Evolutionary conservation across 352 stramenopile species (phyloP), one percentile per base, ranked within the genome.

Genomic region (Pythium folliculosum): DNA sequence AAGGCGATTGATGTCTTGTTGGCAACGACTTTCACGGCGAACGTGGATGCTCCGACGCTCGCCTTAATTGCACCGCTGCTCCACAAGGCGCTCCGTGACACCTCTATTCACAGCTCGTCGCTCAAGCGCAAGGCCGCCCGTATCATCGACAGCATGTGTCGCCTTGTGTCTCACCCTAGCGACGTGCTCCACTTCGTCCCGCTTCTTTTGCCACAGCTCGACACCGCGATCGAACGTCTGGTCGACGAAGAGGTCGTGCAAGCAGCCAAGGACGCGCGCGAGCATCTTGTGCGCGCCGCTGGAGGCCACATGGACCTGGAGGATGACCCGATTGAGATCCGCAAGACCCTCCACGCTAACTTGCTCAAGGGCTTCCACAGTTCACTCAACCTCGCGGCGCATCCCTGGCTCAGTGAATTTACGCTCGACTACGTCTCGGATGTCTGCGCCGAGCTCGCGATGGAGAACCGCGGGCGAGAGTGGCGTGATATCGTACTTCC

Each of bases 141-240:
- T 66, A 99, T 99, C 71, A 99, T 99, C 77, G 95, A 99, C 87
- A 99, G 99, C 86, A 99, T 99, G 96, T 98, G 91, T 79, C 99
- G 99, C 89, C 87, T 99, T 44, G 98, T 99, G 69, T 96, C 99
- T 76, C 96, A 99, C 77, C 95, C 97, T 1, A 75, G 97, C 70
- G 95, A 99, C 76, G 97, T 96, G 10, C 95, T 97, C 80, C 89
- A 98, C 32, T 99, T 99, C 84, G 94, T 99, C 76, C 96, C 96
- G 86, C 61, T 94, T 89, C 85, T 98, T 47, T 80, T 98, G 22
- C 94, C 94, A 9, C 90, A 97, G 73, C 77, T 98, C 13, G 93
- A 98, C 55, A 96, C 88, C 6, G 91, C 95, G 27, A 93, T 95
- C 27, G 82, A 95, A 60, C 95, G 94, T 67, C 77, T 98, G 49